Conservation (phyloP, 2,329 filamentous ascomycete species). For the Cryoendolithus antarcticus region DNA sequence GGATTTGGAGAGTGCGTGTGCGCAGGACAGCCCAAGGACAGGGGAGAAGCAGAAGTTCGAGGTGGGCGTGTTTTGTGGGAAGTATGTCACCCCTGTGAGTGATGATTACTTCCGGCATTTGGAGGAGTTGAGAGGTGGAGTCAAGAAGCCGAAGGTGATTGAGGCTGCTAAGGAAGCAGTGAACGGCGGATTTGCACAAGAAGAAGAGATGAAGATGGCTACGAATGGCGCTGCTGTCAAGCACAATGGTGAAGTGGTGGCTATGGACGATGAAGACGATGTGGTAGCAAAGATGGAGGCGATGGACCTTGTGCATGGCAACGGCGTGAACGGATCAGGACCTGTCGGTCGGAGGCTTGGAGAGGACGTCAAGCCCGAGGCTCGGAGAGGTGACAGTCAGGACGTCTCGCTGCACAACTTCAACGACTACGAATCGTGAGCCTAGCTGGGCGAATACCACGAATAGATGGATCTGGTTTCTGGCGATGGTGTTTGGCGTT, state of each 20-base stretch:
- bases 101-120: constrained; percentile 74
- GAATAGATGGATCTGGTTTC: no score
- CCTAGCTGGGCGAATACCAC: no score
- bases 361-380: constrained; percentile 10
- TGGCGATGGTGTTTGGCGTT: no score
- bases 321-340: constrained; percentile 2
- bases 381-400: constrained; percentile 11
- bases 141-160: constrained; percentile 53
- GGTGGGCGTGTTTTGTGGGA: constrained; percentile 81
- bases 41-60: constrained; percentile 58
- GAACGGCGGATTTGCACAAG: constrained; percentile 47
- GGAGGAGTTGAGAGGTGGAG: constrained; percentile 58
- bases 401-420: constrained; percentile 51
- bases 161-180: constrained; percentile 54
- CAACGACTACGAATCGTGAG: constrained; percentile 22
- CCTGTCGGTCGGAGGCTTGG: constrained; percentile 2
- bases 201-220: constrained; percentile 49
- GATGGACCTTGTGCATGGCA: constrained; percentile 9
- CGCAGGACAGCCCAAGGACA: constrained; percentile 52
- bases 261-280: constrained; percentile 26
- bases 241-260: constrained; percentile 44
- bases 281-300: constrained; percentile 3
- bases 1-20: constrained; percentile 70
- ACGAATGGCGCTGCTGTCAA: constrained; percentile 49
- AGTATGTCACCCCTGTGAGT: constrained; percentile 70